These are phyloP conservation scores for Fusarium subglutinans DNA, from an alignment of 2,329 filamentous ascomycete genomes.

Conservation along the genomic window DNA sequence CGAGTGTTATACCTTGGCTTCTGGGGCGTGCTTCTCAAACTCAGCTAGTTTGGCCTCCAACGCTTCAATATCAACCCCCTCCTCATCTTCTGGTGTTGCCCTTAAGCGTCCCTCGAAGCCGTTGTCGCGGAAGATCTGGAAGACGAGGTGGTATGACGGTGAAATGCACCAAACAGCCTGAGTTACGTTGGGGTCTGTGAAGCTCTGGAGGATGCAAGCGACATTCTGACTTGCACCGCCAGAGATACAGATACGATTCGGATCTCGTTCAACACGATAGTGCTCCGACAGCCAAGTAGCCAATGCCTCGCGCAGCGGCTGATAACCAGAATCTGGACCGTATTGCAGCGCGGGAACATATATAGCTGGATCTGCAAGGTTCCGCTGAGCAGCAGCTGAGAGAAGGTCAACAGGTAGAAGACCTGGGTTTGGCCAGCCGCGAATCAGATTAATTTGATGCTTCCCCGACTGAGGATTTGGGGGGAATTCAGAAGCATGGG, in stretches of 20 bases:
- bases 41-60: constrained; percentile 44
- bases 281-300: constrained; percentile 75
- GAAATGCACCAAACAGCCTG: constrained; percentile 81
- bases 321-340: constrained; percentile 79
- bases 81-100: constrained; percentile 78
- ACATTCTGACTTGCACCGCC: constrained; percentile 88
- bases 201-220: constrained; percentile 79
- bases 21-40: constrained; percentile 41
- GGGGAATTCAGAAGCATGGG: constrained; percentile 21
- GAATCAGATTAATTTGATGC: constrained; percentile 69
- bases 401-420: constrained; percentile 74
- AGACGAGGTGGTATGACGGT: constrained; percentile 86
- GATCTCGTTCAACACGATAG: constrained; percentile 59
- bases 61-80: constrained; percentile 76
- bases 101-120: constrained; percentile 74
- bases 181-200: constrained; percentile 81
- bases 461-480: constrained; percentile 41
- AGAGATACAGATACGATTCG: constrained; percentile 78
- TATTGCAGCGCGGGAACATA: constrained; percentile 77
- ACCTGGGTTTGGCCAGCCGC: constrained; percentile 71
- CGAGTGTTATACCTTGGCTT: constrained; percentile 7
- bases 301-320: constrained; percentile 73
- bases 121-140: constrained; percentile 84
- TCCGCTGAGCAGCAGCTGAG: constrained; percentile 65
- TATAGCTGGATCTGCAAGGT: constrained; percentile 68